Base-by-base conservation (phyloP, 2,329 filamentous ascomycete genomes). In the Neobulgaria alba region DNA sequence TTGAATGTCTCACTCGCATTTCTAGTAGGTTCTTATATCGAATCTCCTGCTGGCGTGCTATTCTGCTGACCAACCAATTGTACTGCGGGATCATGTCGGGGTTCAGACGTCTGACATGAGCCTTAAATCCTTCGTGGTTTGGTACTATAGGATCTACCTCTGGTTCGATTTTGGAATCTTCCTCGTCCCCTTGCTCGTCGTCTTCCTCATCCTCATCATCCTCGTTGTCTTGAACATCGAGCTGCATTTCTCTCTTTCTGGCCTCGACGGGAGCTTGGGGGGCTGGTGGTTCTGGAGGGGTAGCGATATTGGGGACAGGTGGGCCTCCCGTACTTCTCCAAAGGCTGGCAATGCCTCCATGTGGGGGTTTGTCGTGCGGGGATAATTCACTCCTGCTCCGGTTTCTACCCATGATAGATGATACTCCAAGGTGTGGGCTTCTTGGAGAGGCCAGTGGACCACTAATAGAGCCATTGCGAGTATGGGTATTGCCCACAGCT, bases 11-110 rank as follows among this genome's bases (percentile, higher is more conserved):
- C 41, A 85, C 69, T 56, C 78, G 82, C 47, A 72, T 67, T 29
- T 77, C 79, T 20, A 90, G 67, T 12, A 95, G 67, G 19, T 76
- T 75, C 60, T 89, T 92, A 62, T 89, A 94, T 41, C 88, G 77
- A 44, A 78, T 68, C 34, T 82, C 67, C 59, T 95, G 86, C 55
- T 94, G 87, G 49, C 85, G 75, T 0, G 84, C 85, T 51, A 95
- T 83, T 33, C 88, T 79, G 20, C 92, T 83, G 10, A 90, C 75
- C 48, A 95, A 69, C 60, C 78, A 80, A 21, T 55, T 63, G 52
- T 73, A 71, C 3, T 56, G 70, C 7, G 70, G 64, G n/a, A 68
- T 67, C 42, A 94, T 67, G 9, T 70, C 66, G n/a, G 86, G 85
- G 55, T 93, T 93, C 32, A 93, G 64, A 44, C 75, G 71, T 33